A percentile compares a stretch with the other conserved stretches of the same genome.
Evolutionary conservation across 2,329 filamentous ascomycete genomes (phyloP).

Genomic region (Exophiala sp.): DNA sequence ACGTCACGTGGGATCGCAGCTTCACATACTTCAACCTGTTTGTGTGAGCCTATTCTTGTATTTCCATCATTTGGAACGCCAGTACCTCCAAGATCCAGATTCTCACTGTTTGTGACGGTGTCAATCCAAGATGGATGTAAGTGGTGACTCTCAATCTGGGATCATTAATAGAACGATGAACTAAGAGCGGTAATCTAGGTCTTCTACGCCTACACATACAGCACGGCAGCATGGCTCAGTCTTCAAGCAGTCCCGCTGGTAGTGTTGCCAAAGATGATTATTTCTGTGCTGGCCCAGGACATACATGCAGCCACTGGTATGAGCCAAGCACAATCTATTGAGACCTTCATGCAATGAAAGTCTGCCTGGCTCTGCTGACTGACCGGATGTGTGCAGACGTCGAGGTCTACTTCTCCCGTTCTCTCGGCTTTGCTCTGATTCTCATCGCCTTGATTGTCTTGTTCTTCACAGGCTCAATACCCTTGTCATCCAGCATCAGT

Average conservation of each 20-base stretch:
- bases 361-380: neutral
- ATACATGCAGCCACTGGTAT: constrained; percentile 50
- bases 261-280: constrained; percentile 55
- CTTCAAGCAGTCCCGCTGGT: constrained; percentile 51
- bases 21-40: neutral
- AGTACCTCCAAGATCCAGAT: too few relatives aligned
- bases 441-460: constrained; percentile 59
- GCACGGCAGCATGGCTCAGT: constrained; percentile 41
- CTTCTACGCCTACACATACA: constrained; percentile 43
- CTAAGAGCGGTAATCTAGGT: constrained; percentile 32
- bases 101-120: too few relatives aligned
- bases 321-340: neutral
- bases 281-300: constrained; percentile 54
- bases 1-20: neutral
- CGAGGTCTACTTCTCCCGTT: constrained; percentile 68
- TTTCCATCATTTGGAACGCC: neutral
- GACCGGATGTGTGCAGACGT: constrained; percentile 42
- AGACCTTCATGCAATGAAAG: neutral
- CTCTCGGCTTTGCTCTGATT: constrained; percentile 62
- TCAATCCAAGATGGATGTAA: constrained; percentile 11
- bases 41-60: neutral
- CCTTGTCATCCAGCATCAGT: constrained; percentile 49
- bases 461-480: constrained; percentile 64
- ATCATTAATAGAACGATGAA: neutral
- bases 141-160: constrained; percentile 1